phyloP scores from a whole-genome alignment of 2,329 filamentous ascomycete species.

The Phaeosphaeriaceae sp. region DNA sequence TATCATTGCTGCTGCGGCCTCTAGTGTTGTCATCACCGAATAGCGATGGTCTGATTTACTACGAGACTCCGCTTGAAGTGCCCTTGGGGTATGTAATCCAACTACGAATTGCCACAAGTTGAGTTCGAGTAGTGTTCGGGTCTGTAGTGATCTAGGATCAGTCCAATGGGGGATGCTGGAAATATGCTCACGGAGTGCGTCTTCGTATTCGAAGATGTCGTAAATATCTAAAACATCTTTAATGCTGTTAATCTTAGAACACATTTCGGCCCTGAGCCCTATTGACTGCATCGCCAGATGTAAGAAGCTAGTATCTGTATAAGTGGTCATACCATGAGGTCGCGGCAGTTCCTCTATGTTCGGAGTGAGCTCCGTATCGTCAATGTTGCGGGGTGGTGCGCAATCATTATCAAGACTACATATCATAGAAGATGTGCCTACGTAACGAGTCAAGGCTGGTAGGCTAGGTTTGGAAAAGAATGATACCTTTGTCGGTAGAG shows the following conservation, averaged over 20 bases:
- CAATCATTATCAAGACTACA: conserved; percentile 55
- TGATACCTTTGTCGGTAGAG: conserved; percentile 54
- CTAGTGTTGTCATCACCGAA: conserved; percentile 15
- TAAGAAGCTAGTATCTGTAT: conserved; percentile 29
- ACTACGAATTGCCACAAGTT: conserved; percentile 36
- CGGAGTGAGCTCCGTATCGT: conserved; percentile 53
- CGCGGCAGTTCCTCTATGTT: conserved; percentile 15
- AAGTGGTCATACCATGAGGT: conserved; percentile 17
- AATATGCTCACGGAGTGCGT: conserved; percentile 13
- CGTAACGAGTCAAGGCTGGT: background rate
- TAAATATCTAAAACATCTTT: background rate
- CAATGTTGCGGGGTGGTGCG: conserved; percentile 55
- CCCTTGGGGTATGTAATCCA: conserved; percentile 24
- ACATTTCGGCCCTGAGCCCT: conserved; percentile 15
- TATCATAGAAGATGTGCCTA: conserved; percentile 54
- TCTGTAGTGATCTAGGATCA: conserved; percentile 14
- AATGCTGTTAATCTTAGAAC: conserved; percentile 15
- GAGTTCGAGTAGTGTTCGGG: conserved; percentile 28
- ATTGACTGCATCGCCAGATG: conserved; percentile 12
- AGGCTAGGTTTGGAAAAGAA: background rate
- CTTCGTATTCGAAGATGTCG: conserved; percentile 11
- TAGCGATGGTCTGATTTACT: conserved; percentile 7
- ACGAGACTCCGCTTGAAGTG: conserved; percentile 2
- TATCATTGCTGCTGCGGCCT: conserved; percentile 16
- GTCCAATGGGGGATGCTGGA: conserved; percentile 17